Conservation (phyloP, 805 yeast genomes). For the Wickerhamomyces mucosus region DNA sequence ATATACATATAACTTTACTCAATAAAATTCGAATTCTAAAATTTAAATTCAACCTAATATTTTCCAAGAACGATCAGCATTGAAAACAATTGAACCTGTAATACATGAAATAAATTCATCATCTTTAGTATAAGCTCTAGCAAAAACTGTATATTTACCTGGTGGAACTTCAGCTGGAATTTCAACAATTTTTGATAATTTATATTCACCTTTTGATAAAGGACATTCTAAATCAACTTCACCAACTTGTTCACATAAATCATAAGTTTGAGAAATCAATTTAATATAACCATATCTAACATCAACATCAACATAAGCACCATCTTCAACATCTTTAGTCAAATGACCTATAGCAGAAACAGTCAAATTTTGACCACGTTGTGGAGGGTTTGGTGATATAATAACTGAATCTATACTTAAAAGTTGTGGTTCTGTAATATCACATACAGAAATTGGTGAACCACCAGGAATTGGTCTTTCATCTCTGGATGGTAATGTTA, state of each 20-base stretch:
- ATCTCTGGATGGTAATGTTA: slow-evolving; percentile 26
- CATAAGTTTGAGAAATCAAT: slow-evolving; percentile 81
- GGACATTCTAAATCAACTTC: slow-evolving; percentile 88
- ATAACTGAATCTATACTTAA: slow-evolving; percentile 50
- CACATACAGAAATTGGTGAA: slow-evolving; percentile 79
- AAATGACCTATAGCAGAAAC: slow-evolving; percentile 67
- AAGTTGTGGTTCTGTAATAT: slow-evolving; percentile 50
- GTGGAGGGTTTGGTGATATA: slow-evolving; percentile 82
- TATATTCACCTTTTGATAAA: slow-evolving; percentile 55
- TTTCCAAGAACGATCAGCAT: slow-evolving; percentile 25
- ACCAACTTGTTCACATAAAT: slow-evolving; percentile 78
- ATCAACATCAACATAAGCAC: slow-evolving; percentile 91
- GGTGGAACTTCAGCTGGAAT: slow-evolving; percentile 93
- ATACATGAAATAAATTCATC: slow-evolving; percentile 81
- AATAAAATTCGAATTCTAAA: too few species aligned
- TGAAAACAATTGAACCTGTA: slow-evolving; percentile 52
- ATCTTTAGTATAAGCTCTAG: slow-evolving; percentile 81
- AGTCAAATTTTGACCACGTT: slow-evolving; percentile 74
- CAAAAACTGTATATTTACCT: slow-evolving; percentile 78
- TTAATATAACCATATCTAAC: slow-evolving; percentile 90
- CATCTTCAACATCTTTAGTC: slow-evolving; percentile 50
- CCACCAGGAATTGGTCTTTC: slow-evolving; percentile 80
- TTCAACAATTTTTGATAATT: slow-evolving; percentile 61
- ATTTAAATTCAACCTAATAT: too few species aligned
- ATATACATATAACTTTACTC: too few species aligned